Evolutionary conservation across 805 yeast species (phyloP), one percentile per base, ranked within the genome.

Genomic region (Lipomyces oligophaga): DNA sequence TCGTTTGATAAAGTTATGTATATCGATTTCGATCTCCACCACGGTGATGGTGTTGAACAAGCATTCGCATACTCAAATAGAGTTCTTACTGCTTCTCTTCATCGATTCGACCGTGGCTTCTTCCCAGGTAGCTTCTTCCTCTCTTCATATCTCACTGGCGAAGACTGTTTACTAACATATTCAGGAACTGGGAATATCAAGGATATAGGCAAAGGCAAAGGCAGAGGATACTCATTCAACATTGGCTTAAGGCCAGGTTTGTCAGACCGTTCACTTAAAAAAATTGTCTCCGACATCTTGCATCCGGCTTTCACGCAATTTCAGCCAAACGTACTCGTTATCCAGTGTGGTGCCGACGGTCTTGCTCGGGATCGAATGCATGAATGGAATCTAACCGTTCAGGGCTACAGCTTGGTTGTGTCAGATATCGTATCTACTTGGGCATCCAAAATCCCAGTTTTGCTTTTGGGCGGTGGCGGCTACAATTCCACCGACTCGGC

Each of bases 271-370:
- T 61, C 66, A 3, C 58, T 82, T 37, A 4, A 45, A 5, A 55
- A 63, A 45, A 59, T 81, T 0, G 56, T 74, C 1, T 49, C 59
- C 1, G 62, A 69, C 3, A 67, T 79, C 0, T 60, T 83, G 0
- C 22, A 67, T 0, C 81, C 82, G 0, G 54, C 65, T 8, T 52
- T 76, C 1, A 49, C 59, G 0, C 52, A 48, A 4, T 72, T 69
- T 45, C 38, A 59, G 1, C 81, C 88, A 0, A 76, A 75, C 20
- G 74, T 73, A 7, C 41, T 84, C 1, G 80, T 83, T 1, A 63
- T 84, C 1, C 86, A 81, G 59, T 75, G 82, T 58, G 94, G 94
- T 0, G 78, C 80, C 26, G 94, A 84, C 67, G 90, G 93, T 0
- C 65, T 84, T 19, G 71, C 74, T n/a, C 71, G 80, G 0, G 93